Percentiles rank a stretch among this genome's conserved stretches.
Conservation (phyloP, 2,329 filamentous ascomycete species). For the Amesomyces nigricolor region DNA sequence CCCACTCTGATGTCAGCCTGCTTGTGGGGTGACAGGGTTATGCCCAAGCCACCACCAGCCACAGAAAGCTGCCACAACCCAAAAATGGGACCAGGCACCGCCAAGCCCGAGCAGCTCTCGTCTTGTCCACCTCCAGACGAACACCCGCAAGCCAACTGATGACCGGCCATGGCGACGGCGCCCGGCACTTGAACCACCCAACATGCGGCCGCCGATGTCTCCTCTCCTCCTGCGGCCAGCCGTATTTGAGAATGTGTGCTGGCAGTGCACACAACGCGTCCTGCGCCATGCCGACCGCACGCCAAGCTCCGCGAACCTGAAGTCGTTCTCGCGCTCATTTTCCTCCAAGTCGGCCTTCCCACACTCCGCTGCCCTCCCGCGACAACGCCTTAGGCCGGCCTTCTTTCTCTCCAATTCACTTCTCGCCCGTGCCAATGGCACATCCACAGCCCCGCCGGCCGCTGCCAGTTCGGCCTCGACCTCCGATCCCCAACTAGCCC, state of each 20-base stretch:
- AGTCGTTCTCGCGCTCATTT: too few species aligned
- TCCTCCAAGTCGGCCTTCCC: constrained; percentile 25
- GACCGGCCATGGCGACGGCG: constrained; percentile 25
- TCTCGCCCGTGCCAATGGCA: constrained; percentile 29
- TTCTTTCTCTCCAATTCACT: constrained; percentile 34
- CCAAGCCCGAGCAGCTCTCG: neutral
- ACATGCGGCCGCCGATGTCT: constrained; percentile 26
- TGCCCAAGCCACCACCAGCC: too few species aligned
- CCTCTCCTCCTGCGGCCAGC: constrained; percentile 19
- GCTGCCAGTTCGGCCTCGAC: neutral
- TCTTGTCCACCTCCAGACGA: neutral
- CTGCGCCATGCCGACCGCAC: constrained; percentile 11
- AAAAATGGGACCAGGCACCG: neutral
- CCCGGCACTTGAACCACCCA: constrained; percentile 23
- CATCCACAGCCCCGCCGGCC: constrained; percentile 11
- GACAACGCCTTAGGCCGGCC: constrained; percentile 27
- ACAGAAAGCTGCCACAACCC: too few species aligned
- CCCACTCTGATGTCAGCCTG: too few species aligned
- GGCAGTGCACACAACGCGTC: constrained; percentile 27
- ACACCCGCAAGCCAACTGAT: constrained; percentile 17
- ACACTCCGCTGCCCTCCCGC: constrained; percentile 12
- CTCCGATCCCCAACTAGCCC: neutral
- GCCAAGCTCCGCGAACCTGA: constrained; percentile 4
- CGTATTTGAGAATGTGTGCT: constrained; percentile 24
- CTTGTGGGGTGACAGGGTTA: too few species aligned